These are phyloP conservation scores for Saraca asoca DNA, from an alignment of 331 rosid genomes.

Conservation along the genomic window DNA sequence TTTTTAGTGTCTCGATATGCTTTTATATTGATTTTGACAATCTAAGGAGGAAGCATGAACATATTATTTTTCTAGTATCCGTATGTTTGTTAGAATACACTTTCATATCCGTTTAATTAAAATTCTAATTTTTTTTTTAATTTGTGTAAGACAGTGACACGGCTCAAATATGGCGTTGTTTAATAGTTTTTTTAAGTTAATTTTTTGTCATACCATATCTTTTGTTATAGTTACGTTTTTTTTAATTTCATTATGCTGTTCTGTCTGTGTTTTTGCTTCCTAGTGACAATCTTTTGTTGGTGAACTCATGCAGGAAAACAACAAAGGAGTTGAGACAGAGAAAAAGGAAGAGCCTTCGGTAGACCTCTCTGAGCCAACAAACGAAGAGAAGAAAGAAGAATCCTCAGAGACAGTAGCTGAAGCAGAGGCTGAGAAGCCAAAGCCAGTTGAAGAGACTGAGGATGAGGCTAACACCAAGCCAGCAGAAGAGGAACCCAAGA, in stretches of 20 bases:
- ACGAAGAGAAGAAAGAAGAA: conserved; percentile 32
- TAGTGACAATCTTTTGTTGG: neutral
- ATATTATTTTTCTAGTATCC: too few relatives aligned
- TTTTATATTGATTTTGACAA: neutral
- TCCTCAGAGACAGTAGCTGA: conserved; percentile 13
- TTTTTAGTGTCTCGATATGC: neutral
- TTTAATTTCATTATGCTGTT: too few relatives aligned
- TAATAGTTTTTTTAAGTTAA: too few relatives aligned
- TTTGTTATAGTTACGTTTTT: too few relatives aligned
- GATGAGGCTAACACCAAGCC: conserved; percentile 38
- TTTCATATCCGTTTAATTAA: too few relatives aligned
- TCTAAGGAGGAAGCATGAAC: too few relatives aligned
- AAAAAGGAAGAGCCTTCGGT: conserved; percentile 19
- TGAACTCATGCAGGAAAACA: conserved; percentile 26
- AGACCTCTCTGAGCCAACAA: conserved; percentile 40
- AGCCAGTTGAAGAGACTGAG: conserved; percentile 18
- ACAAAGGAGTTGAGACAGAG: conserved; percentile 34
- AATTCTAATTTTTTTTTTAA: too few relatives aligned
- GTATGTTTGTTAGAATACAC: too few relatives aligned
- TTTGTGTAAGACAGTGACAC: too few relatives aligned
- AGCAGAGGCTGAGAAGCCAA: conserved; percentile 6
- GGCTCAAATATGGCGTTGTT: too few relatives aligned
- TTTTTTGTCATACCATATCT: too few relatives aligned
- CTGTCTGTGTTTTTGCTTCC: too few relatives aligned
- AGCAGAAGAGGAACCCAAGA: conserved; percentile 31